Evolutionary conservation across 2,329 filamentous ascomycete species (phyloP).

Genomic region (Fusarium pseudoanthophilum): DNA sequence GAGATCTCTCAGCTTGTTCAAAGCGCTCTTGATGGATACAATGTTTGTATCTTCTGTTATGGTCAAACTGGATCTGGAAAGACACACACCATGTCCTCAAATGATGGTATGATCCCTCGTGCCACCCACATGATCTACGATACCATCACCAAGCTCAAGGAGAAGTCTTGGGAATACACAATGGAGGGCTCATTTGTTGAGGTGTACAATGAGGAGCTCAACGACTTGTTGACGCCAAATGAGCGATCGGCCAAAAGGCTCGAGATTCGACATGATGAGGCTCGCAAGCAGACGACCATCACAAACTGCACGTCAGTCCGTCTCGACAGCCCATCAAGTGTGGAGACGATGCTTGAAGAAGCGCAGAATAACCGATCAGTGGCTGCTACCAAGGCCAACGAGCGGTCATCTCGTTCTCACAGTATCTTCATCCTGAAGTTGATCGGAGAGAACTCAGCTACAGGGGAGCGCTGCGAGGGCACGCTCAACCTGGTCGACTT

Average conservation of each 20-base stretch:
- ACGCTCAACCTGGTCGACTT: conserved; percentile 96
- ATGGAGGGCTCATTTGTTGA: conserved; percentile 97
- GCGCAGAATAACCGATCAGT: conserved; percentile 90
- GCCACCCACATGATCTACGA: conserved; percentile 95
- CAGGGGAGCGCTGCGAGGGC: conserved; percentile 87
- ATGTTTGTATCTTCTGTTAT: conserved; percentile 99
- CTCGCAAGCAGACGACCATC: conserved; percentile 83
- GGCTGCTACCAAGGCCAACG: conserved; percentile 97
- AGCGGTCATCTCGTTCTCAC: conserved; percentile 92
- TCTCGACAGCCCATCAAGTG: conserved; percentile 81
- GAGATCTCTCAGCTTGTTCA: conserved; percentile 98
- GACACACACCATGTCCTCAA: conserved; percentile 93
- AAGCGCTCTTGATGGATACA: conserved; percentile 95
- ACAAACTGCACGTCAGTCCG: conserved; percentile 81
- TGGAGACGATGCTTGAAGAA: conserved; percentile 81
- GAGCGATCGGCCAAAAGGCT: conserved; percentile 77
- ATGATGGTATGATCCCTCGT: conserved; percentile 93
- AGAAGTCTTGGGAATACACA: conserved; percentile 92
- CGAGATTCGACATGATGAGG: conserved; percentile 87
- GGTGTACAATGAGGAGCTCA: conserved; percentile 97
- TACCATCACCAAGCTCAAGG: conserved; percentile 82
- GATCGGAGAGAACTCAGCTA: conserved; percentile 75
- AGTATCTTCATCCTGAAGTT: conserved; percentile 95
- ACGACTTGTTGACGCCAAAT: conserved; percentile 77
- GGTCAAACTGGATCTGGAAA: conserved; percentile 98